Evolutionary conservation across 768 basidiomycete species (phyloP).

Genomic region (Amanita muscaria): DNA sequence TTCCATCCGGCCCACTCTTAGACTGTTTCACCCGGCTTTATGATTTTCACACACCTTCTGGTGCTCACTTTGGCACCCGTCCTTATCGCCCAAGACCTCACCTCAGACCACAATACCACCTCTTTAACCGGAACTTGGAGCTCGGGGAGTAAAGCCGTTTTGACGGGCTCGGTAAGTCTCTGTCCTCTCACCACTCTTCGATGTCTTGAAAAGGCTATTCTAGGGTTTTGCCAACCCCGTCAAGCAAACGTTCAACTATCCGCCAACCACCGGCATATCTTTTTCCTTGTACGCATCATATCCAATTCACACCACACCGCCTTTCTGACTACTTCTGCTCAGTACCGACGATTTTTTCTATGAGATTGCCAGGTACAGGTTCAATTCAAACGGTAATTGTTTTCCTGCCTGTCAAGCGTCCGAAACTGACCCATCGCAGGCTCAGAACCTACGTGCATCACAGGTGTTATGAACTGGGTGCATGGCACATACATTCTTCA

Average conservation of each 20-base stretch:
- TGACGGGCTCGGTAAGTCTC: slow-evolving; percentile 72
- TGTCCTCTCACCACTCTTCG: not conserved
- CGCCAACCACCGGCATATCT: slow-evolving; percentile 76
- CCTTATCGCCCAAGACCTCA: slow-evolving; percentile 30
- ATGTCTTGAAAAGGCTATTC: slow-evolving; percentile 8
- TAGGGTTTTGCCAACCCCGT: slow-evolving; percentile 82
- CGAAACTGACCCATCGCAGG: slow-evolving; percentile 32
- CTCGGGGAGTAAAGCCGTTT: slow-evolving; percentile 65
- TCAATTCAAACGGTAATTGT: slow-evolving; percentile 70
- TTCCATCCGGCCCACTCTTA: not conserved
- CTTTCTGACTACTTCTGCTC: slow-evolving; percentile 1
- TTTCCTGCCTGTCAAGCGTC: not conserved
- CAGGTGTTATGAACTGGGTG: slow-evolving; percentile 80
- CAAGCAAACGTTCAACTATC: slow-evolving; percentile 78
- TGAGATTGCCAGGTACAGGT: slow-evolving; percentile 88
- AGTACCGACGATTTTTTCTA: slow-evolving; percentile 73
- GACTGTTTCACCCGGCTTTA: slow-evolving; percentile 18
- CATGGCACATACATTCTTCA: slow-evolving; percentile 71
- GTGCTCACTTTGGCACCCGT: slow-evolving; percentile 30
- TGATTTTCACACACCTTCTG: slow-evolving; percentile 33
- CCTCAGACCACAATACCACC: slow-evolving; percentile 56
- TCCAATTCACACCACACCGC: not conserved
- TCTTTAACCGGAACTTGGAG: slow-evolving; percentile 77
- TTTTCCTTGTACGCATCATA: slow-evolving; percentile 71
- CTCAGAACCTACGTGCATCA: slow-evolving; percentile 80